Conservation (phyloP, 2,329 filamentous ascomycete species). For the Lanzia echinophila region DNA sequence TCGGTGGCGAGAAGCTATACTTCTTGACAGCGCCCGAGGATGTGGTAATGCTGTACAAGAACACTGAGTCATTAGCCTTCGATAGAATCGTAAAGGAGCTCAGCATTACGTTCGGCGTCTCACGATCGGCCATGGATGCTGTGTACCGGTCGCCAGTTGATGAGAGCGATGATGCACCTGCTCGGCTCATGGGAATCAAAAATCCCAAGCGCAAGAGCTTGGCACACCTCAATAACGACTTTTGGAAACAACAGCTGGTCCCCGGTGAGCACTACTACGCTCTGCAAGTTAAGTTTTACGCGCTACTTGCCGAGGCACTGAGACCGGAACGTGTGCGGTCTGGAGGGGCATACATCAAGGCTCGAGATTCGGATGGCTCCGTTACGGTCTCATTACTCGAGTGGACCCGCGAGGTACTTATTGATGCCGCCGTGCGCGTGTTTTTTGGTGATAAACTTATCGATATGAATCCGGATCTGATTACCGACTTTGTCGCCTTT, state of each 20-base stretch:
- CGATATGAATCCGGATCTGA: not conserved
- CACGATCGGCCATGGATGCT: not conserved
- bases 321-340: not conserved
- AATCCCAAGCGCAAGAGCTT: not conserved
- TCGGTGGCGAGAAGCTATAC: constrained; percentile 6
- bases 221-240: not conserved
- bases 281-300: not conserved
- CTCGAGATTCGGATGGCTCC: not conserved
- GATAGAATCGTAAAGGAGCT: constrained; percentile 6
- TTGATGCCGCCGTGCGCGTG: not conserved
- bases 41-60: not conserved
- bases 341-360: not conserved
- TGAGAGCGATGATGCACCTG: not conserved
- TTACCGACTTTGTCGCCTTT: not conserved
- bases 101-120: not conserved
- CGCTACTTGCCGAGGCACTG: not conserved
- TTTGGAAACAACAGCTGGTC: not conserved
- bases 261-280: not conserved
- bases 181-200: not conserved
- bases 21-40: not conserved
- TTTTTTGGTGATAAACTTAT: constrained; percentile 7
- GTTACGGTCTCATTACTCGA: not conserved
- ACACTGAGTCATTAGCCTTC: constrained; percentile 1
- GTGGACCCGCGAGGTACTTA: not conserved
- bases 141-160: not conserved